These are phyloP conservation scores for Epithele typhae DNA, from an alignment of 768 basidiomycete genomes.

Conservation along the genomic window DNA sequence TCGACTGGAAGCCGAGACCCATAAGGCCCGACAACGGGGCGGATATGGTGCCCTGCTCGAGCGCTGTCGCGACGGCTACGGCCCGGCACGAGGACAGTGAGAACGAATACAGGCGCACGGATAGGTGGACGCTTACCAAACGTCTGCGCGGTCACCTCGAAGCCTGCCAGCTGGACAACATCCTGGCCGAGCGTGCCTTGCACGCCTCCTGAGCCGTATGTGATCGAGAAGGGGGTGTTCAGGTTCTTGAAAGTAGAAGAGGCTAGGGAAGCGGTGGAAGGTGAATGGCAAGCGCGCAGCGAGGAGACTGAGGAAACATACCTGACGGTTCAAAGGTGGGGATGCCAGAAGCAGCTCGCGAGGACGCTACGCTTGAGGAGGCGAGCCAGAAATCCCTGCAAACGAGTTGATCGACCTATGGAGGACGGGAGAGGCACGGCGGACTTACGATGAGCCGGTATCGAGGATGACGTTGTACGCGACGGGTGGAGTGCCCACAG, in stretches of 20 bases:
- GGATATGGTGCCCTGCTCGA: conserved; percentile 55
- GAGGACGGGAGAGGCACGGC: not conserved
- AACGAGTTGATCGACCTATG: not conserved
- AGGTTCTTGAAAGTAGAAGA: conserved; percentile 62
- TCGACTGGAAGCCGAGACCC: conserved; percentile 76
- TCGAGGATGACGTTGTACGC: conserved; percentile 86
- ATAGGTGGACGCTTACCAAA: too few relatives aligned
- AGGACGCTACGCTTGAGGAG: not conserved
- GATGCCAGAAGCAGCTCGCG: conserved; percentile 1
- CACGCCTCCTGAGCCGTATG: conserved; percentile 81
- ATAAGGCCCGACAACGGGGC: conserved; percentile 82
- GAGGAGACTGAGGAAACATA: not conserved
- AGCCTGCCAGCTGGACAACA: conserved; percentile 84
- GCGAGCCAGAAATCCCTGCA: conserved; percentile 84
- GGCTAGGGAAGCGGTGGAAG: conserved; percentile 36
- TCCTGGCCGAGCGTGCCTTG: conserved; percentile 69
- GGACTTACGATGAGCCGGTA: conserved; percentile 74
- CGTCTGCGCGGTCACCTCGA: conserved; percentile 69
- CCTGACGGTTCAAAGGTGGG: conserved; percentile 2
- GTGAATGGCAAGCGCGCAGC: not conserved
- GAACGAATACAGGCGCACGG: too few relatives aligned
- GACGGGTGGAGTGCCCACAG: conserved; percentile 77
- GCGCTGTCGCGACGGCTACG: conserved; percentile 43
- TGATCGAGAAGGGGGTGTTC: conserved; percentile 56
- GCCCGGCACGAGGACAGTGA: too few relatives aligned